Evolutionary conservation across 306 rosid genomes (phyloP), one percentile per base, ranked within the genome.

Genomic region (Cercis canadensis): DNA sequence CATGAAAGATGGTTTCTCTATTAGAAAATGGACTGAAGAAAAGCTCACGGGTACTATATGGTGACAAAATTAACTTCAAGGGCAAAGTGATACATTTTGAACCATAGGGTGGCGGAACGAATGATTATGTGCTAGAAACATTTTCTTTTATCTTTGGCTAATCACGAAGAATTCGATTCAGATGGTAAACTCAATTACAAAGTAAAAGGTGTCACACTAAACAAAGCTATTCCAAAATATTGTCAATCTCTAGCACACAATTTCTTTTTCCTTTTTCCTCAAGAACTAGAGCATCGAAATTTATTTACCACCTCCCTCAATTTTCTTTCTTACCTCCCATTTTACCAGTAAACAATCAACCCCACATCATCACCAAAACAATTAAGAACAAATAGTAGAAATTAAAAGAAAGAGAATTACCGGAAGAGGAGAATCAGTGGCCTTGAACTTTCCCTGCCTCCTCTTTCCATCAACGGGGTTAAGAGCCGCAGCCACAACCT

Each of bases 401-500:
- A 17, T 47, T 17, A 7, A 41, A 8, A 8, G 49, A 65, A 63
- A 57, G 18, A 15, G 67, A 56, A 36, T 72, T 17, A 90, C 98
- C 89, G 97, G 95, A 75, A 94, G 97, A 16, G 96, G 92, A 76
- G 97, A 90, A 73, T 94, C 97, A 56, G 97, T 73, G 77, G 86
- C 89, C 86, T 87, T 75, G 79, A 94, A 94, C 81, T 94, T 94
- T 3, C 97, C 97, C 74, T 67, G 95, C 74, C 92, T 82, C 62
- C 97, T 84, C 83, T 94, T 94, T 65, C 65, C 81, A 78, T 90
- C 97, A 58, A 94, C 98, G 3, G 96, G 98, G 56, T 94, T 94
- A 67, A 94, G 98, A 53, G 97, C 96, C 1, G 97, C 96, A 41
- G 97, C 97, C 40, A 41, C 62, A 50, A 88, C 96, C 76, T 75